Conservation (phyloP, 2,329 filamentous ascomycete genomes). For the Calonectria naviculata region DNA sequence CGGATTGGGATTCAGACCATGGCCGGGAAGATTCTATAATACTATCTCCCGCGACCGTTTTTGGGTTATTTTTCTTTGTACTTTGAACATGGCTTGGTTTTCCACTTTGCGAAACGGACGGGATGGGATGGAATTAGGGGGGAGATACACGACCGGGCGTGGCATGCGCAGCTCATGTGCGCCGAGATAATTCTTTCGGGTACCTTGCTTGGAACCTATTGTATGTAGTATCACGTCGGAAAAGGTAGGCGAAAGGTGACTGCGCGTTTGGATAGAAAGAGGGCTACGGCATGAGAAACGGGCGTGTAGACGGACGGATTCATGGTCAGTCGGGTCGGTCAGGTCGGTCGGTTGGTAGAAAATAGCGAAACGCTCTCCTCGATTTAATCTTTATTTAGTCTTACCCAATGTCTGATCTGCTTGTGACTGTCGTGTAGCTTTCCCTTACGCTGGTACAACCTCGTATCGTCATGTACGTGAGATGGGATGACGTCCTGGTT, state of each 20-base stretch:
- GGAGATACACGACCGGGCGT: slow-evolving; percentile 1
- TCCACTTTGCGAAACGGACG: slow-evolving; percentile 15
- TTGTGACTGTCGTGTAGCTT: neutral
- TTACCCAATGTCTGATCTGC: neutral
- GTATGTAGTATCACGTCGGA: slow-evolving; percentile 40
- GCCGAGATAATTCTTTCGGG: slow-evolving; percentile 25
- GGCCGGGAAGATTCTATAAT: neutral
- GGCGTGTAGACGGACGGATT: slow-evolving; percentile 19
- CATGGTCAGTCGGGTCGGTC: slow-evolving; percentile 3
- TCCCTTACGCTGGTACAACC: neutral
- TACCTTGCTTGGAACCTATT: slow-evolving; percentile 34
- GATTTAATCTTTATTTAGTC: slow-evolving; percentile 5
- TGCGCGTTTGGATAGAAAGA: slow-evolving; percentile 19
- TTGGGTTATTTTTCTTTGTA: slow-evolving; percentile 33
- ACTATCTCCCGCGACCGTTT: slow-evolving; percentile 3
- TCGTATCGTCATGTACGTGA: neutral
- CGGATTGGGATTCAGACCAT: slow-evolving; percentile 7
- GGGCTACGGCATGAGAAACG: slow-evolving; percentile 15
- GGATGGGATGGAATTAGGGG: slow-evolving; percentile 17
- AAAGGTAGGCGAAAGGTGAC: slow-evolving; percentile 22
- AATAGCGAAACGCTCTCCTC: slow-evolving; percentile 29
- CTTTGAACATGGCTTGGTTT: slow-evolving; percentile 29
- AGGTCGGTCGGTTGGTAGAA: slow-evolving; percentile 22
- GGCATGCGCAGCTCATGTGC: neutral
- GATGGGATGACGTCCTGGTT: neutral